Base-by-base conservation (phyloP, 352 stramenopile species). In the Halophytophthora polymorphica region DNA sequence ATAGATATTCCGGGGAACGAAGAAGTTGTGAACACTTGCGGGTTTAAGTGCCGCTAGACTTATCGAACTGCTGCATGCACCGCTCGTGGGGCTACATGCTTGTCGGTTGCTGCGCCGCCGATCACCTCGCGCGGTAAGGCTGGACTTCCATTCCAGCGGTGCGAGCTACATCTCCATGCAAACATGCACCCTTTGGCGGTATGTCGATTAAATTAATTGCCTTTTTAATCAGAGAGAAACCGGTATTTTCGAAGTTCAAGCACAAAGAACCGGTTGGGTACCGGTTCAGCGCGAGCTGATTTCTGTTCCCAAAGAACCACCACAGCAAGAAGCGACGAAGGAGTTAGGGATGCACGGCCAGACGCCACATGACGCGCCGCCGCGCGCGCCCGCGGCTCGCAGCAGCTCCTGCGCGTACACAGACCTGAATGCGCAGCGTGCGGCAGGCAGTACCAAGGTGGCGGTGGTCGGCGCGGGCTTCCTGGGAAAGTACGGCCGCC, bases 391-490 rank as follows among this genome's bases (percentile, higher is more conserved):
- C 31, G 39, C 33, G 29, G 14, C 12, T 11, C 10, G 37, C 23
- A 46, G 47, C 42, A 35, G 40, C 23, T 8, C 39, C 19, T 61
- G 45, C 36, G 59, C 66, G 31, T 79, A 76, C 50, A 51, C 47
- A 21, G 45, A 66, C 37, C 25, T 44, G 17, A 52, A 21, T 31
- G 45, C 49, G 2, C 55, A 61, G 37, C 49, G 46, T 4, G 44
- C 39, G 34, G 52, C 56, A 4, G 36, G 34, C 12, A 10, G 37
- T 53, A 56, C 28, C 14, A 75, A 52, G 29, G 77, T 87, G 45
- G 76, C 74, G 23, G 61, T 90, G 22, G 58, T 90, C 22, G 79
- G 79, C 51, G 77, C 77, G 0, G 79, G 79, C 33, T 83, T 86
- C 56, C 59, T 90, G 17, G 77, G 77, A 40, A 82, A 64, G 61